Base-by-base conservation (phyloP, 768 basidiomycete species). In the Kwoniella pini region DNA sequence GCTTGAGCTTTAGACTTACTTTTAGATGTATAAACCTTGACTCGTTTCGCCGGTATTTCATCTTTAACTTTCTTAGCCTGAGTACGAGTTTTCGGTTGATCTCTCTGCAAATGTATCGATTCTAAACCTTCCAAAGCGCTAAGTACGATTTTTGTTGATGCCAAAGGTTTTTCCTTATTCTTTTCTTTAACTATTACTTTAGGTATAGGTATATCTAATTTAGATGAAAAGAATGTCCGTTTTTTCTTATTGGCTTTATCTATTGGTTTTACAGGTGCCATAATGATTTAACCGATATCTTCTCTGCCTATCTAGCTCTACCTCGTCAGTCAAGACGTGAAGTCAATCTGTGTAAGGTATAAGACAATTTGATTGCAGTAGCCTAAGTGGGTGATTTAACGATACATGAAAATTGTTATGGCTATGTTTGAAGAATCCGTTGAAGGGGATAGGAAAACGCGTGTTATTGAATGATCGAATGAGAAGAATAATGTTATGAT, bases 181-280 rank as follows among this genome's bases (percentile, higher is more conserved):
- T 19, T 42, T 13, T 42, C 40, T 19, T 7, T 40, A 10, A 10
- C 54, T 7, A 4, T 46, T 42, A 17, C 11, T 42, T 7, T 33
- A 13, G 45, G 45, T 11, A 48, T 6, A 0, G 9, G 3, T 12
- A 57, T 38, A 11, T 19, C 45, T 17, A 57, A 26, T 13, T 19
- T 57, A 2, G 44, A 48, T 30, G 19, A 7, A 33, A 57, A 57
- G 22, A 57, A 57, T 2, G 56, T 48, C 7, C 56, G 22, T 40
- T 42, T 57, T 10, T 49, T 46, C 10, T 57, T 57, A 19, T 22
- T 56, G 9, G 40, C 11, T 42, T 12, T 24, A 21, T 27, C 24
- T 24, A 39, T 15, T 9, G 13, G 52, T 40, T 54, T 40, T 11
- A 54, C 28, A 50, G 48, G 48, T 50, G 48, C 48, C 48, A 50